Evolutionary conservation across 495 filamentous ascomycete species (phyloP).

Genomic region (Hypoxylon crocopeplum): DNA sequence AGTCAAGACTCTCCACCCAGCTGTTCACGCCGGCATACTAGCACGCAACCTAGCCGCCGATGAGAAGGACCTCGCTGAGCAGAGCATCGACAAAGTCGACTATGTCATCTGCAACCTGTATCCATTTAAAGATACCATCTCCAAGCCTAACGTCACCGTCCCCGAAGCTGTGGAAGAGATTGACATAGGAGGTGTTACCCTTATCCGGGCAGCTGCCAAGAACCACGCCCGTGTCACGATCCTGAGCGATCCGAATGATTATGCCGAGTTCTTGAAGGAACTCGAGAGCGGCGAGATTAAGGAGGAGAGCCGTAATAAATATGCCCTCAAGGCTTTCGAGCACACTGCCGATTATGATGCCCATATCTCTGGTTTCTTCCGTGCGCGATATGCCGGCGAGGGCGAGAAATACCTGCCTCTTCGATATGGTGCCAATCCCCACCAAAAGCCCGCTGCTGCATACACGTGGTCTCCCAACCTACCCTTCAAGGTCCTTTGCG

Average conservation of each 20-base stretch:
- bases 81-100: slow-evolving; percentile 97
- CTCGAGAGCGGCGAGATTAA: slow-evolving; percentile 85
- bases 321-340: slow-evolving; percentile 95
- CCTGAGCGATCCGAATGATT: slow-evolving; percentile 90
- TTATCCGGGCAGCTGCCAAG: slow-evolving; percentile 96
- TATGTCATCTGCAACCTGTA: slow-evolving; percentile 99
- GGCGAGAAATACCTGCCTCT: slow-evolving; percentile 83
- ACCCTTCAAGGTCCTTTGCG: slow-evolving; percentile 96
- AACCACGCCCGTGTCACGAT: slow-evolving; percentile 95
- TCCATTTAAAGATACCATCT: slow-evolving; percentile 96
- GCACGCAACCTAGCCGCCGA: slow-evolving; percentile 91
- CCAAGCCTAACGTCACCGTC: slow-evolving; percentile 95
- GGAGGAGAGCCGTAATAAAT: slow-evolving; percentile 79
- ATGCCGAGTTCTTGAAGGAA: slow-evolving; percentile 91
- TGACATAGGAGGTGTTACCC: slow-evolving; percentile 95
- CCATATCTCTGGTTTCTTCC: slow-evolving; percentile 95
- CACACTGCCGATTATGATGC: slow-evolving; percentile 98
- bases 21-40: slow-evolving; percentile 91
- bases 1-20: slow-evolving; percentile 97
- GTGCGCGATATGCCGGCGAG: slow-evolving; percentile 89
- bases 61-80: slow-evolving; percentile 93
- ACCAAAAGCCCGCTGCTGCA: slow-evolving; percentile 93
- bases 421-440: slow-evolving; percentile 95
- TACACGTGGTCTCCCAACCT: slow-evolving; percentile 73
- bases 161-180: slow-evolving; percentile 97